Base-by-base conservation (phyloP, 139 green algal genomes). In the Zygnema circumcarinatum region DNA sequence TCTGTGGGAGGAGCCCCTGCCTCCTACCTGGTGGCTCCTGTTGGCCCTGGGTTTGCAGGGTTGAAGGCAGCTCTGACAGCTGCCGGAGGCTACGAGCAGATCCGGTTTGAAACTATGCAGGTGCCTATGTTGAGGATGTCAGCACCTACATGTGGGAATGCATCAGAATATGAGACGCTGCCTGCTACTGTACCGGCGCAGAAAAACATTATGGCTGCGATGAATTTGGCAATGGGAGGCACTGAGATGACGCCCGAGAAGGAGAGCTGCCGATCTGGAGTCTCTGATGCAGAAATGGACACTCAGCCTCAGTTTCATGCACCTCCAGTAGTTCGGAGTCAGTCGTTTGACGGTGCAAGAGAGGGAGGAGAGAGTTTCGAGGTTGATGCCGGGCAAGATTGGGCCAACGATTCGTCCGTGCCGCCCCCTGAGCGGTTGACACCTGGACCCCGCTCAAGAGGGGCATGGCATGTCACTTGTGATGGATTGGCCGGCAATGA, bases 41-140 rank as follows among this genome's bases (percentile, higher is more conserved):
- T 81, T 2, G 74, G 74, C n/a, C 74, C 74, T 69, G 74, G 74
- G 3, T 32, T 81, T 32, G 74, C 74, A 3, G 47, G 74, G 29
- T 53, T 81, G 7, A 81, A 53, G 74, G 74, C 39, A 31, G 47
- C 47, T 16, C 74, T 81, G 74, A n/a, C 42, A 53, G 74, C 74
- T 81, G 31, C 74, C 11, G 7, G 7, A 7, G 47, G 7, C 16
- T 25, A 62, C 16, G 47, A 62, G 47, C 47, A 62, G 7, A 62
- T 62, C 7, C 47, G 47, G 16, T 7, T 62, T 7, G 47, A 16
- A 62, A 62, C 47, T 16, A 62, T 62, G 47, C 47, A 62, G 47
- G 47, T 16, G 16, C 16, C 47, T 62, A 16, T 62, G 16, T 62
- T 62, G 16, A 16, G 47, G 47, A 62, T 7, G 47, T 16, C 47